phyloP scores from a whole-genome alignment of 1,139 yeast species.

The Sporopachydermia cereana region DNA sequence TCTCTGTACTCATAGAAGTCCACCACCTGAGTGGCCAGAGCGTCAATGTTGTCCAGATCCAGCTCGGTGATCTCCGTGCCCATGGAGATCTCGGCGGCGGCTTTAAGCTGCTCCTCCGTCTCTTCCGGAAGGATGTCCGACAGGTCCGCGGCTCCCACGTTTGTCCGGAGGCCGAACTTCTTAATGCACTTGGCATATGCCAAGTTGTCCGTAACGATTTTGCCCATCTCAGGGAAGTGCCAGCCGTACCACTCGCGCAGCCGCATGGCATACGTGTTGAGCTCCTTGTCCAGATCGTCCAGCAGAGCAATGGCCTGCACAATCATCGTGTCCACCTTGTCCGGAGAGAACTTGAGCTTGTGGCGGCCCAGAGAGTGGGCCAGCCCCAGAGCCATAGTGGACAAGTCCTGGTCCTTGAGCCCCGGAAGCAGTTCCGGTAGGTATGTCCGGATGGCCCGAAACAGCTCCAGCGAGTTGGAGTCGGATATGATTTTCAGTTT shows the following conservation, averaged over 20 bases:
- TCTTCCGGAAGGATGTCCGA: constrained; percentile 90
- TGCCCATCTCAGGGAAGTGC: constrained; percentile 99
- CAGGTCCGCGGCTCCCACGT: constrained; percentile 82
- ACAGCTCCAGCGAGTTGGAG: constrained; percentile 87
- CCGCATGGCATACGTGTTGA: constrained; percentile 97
- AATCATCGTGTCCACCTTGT: constrained; percentile 96
- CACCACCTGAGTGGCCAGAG: constrained; percentile 89
- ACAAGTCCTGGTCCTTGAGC: constrained; percentile 68
- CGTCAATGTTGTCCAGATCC: constrained; percentile 75
- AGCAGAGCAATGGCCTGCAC: constrained; percentile 96
- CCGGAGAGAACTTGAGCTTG: constrained; percentile 93
- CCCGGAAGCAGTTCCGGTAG: constrained; percentile 93
- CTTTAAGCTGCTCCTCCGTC: constrained; percentile 59
- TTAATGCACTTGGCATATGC: constrained; percentile 88
- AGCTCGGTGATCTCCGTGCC: constrained; percentile 92
- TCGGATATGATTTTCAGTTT: constrained; percentile 85
- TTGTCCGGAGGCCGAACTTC: constrained; percentile 90
- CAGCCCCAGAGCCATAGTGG: constrained; percentile 93
- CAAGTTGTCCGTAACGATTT: constrained; percentile 89
- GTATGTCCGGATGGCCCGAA: constrained; percentile 90
- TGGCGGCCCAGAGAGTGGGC: constrained; percentile 98
- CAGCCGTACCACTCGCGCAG: constrained; percentile 99
- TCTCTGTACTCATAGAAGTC: constrained; percentile 93
- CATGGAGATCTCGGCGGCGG: constrained; percentile 97
- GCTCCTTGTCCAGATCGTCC: constrained; percentile 94